phyloP scores from a whole-genome alignment of 192 early-diverging fungal species.

The Rhizophagus clarus region DNA sequence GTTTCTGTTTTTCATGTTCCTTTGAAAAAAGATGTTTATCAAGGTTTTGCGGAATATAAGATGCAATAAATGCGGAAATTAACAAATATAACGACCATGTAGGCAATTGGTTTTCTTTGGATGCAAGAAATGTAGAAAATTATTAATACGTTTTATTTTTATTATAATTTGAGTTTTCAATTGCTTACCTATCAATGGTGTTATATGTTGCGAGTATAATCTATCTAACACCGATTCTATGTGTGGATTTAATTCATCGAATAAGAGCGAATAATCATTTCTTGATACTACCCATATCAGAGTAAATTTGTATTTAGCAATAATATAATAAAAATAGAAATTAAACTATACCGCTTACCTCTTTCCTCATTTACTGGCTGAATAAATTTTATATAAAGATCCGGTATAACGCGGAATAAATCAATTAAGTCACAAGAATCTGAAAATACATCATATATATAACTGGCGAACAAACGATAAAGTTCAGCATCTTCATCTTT shows the following conservation, averaged over 20 bases:
- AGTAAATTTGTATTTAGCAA: background rate
- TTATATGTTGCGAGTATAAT: constrained; percentile 9
- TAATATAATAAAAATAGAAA: background rate
- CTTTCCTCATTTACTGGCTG: background rate
- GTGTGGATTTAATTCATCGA: constrained; percentile 1
- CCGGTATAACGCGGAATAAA: background rate
- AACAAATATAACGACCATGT: constrained; percentile 6
- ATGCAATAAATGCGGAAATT: background rate
- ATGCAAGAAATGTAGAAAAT: background rate
- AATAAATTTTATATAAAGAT: constrained; percentile 6
- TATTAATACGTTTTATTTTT: background rate
- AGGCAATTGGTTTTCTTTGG: background rate
- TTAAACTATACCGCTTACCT: background rate
- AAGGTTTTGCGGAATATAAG: constrained; percentile 4
- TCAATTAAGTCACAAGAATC: constrained; percentile 6
- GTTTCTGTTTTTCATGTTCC: background rate
- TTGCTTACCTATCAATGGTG: background rate
- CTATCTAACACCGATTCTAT: background rate
- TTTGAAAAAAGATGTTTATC: background rate
- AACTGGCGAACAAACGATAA: background rate
- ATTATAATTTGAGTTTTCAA: background rate
- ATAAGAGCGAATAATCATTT: constrained; percentile 6
- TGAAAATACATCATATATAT: background rate
- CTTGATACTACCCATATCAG: background rate
- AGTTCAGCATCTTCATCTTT: background rate